phyloP scores from a whole-genome alignment of 352 stramenopile species.

The Discostella stelligera region DNA sequence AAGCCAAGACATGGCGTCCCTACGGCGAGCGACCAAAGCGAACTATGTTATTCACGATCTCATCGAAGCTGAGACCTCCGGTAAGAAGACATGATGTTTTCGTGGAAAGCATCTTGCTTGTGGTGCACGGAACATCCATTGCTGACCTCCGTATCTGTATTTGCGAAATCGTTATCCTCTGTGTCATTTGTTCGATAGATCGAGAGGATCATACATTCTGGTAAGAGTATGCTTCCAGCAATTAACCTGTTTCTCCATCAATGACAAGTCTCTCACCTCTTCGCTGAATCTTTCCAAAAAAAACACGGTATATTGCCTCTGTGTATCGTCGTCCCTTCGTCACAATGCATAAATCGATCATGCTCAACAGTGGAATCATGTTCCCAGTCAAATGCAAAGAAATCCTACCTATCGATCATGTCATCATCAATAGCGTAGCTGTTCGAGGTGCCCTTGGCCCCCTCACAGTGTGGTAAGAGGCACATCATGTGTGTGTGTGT shows the following conservation, averaged over 20 bases:
- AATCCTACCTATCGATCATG: conserved; percentile 75
- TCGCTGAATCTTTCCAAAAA: background rate
- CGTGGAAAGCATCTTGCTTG: conserved; percentile 4
- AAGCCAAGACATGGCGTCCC: conserved; percentile 74
- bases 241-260: background rate
- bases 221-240: conserved; percentile 39
- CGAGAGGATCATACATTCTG: conserved; percentile 84
- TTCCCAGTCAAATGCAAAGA: conserved; percentile 82
- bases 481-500: too few species aligned
- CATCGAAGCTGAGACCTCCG: conserved; percentile 66
- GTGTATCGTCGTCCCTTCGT: background rate
- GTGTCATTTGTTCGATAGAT: too few species aligned
- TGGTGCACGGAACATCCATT: background rate
- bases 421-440: conserved; percentile 74
- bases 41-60: conserved; percentile 77
- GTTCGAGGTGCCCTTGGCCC: conserved; percentile 77
- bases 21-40: conserved; percentile 67
- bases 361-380: conserved; percentile 84
- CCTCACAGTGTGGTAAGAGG: conserved; percentile 74
- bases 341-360: background rate
- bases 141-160: conserved; percentile 9
- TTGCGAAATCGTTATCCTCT: too few species aligned
- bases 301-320: too few species aligned
- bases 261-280: background rate
- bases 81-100: conserved; percentile 25